Percentiles rank a stretch among this genome's conserved stretches.
phyloP scores from a whole-genome alignment of 495 filamentous ascomycete species.

The Pyronema domesticum region DNA sequence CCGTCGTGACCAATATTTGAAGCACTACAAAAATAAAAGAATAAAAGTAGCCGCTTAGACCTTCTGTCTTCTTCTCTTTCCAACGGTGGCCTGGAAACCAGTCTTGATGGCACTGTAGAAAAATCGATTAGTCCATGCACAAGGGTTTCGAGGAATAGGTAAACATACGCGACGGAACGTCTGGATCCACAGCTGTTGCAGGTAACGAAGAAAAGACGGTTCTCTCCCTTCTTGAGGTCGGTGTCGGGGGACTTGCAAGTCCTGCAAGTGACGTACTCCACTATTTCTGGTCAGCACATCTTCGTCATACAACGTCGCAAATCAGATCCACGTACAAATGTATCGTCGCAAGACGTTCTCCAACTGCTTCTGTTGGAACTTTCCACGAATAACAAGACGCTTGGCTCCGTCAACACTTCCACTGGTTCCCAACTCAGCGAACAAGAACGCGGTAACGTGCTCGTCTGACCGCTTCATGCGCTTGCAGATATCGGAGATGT shows the following conservation, averaged over 20 bases:
- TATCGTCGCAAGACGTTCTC: conserved; percentile 88
- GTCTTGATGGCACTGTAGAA: conserved; percentile 72
- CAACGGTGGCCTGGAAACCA: conserved; percentile 93
- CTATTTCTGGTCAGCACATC: conserved; percentile 28
- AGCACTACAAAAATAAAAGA: too few relatives aligned
- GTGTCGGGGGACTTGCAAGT: conserved; percentile 92
- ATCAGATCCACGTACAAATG: conserved; percentile 49
- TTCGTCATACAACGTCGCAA: not conserved
- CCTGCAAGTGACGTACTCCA: conserved; percentile 98
- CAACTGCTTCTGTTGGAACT: conserved; percentile 96
- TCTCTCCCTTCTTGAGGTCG: conserved; percentile 95
- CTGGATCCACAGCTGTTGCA: conserved; percentile 80
- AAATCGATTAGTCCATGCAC: conserved; percentile 2
- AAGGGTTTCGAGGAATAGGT: not conserved
- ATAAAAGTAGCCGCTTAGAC: conserved; percentile 24
- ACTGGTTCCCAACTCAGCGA: conserved; percentile 92
- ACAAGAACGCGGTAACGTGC: conserved; percentile 90
- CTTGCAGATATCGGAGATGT: conserved; percentile 81
- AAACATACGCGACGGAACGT: conserved; percentile 53
- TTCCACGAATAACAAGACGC: conserved; percentile 93
- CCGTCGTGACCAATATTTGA: too few relatives aligned
- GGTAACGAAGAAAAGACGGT: conserved; percentile 73
- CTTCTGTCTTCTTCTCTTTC: conserved; percentile 67
- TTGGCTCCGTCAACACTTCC: conserved; percentile 83
- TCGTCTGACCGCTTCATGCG: conserved; percentile 91